Conservation (phyloP, 257 asterid species). For the Euphrasia confusa region DNA sequence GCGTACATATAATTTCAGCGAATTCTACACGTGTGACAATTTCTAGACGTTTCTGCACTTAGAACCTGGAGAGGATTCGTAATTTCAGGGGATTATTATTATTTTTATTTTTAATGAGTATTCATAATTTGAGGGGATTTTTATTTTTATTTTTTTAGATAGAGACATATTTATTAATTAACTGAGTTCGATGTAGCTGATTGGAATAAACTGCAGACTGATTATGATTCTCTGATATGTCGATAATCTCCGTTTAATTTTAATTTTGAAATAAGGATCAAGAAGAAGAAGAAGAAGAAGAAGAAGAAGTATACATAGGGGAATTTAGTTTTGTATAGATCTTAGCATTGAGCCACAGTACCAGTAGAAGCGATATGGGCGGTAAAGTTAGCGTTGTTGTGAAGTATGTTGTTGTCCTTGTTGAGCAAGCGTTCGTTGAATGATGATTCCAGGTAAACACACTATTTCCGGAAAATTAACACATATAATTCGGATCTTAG, state of each 20-base stretch:
- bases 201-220: no score
- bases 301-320: background rate
- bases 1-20: constrained; percentile 4
- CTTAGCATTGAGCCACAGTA: constrained; percentile 9
- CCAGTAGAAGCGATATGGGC: constrained; percentile 62
- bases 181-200: no score
- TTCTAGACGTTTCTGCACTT: constrained; percentile 28
- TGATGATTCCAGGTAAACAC: constrained; percentile 79
- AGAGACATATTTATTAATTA: background rate
- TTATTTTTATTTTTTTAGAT: constrained; percentile 1
- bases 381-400: constrained; percentile 37
- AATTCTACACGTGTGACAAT: constrained; percentile 36
- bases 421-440: constrained; percentile 89
- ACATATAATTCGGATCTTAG: background rate
- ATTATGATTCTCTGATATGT: background rate
- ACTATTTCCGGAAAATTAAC: background rate
- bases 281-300: constrained; percentile 1
- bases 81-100: constrained; percentile 19
- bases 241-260: background rate
- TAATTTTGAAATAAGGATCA: constrained; percentile 2
- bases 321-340: constrained; percentile 22
- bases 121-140: constrained; percentile 21
- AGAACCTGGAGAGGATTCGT: constrained; percentile 16
- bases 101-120: background rate
- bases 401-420: constrained; percentile 96